Evolutionary conservation across 2,329 filamentous ascomycete genomes (phyloP).

Genomic region (Neonectria ditissima): DNA sequence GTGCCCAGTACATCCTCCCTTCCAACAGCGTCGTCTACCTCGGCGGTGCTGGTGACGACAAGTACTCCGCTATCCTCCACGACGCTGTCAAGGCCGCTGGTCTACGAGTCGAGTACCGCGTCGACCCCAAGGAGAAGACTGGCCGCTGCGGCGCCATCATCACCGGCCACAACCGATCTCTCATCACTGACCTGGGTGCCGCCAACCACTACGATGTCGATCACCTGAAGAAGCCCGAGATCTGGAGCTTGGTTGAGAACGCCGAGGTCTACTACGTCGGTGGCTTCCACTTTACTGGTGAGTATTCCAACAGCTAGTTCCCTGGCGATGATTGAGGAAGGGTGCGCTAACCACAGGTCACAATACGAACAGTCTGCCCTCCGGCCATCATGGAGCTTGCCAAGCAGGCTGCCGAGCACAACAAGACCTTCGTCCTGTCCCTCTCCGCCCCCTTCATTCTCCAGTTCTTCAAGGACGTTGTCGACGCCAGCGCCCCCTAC

Average conservation of each 20-base stretch:
- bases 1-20: conserved; percentile 94
- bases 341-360: conserved; percentile 21
- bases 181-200: conserved; percentile 94
- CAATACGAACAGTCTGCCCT: conserved; percentile 79
- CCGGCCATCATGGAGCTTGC: conserved; percentile 90
- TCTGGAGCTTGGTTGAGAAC: conserved; percentile 92
- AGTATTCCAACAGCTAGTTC: conserved; percentile 21
- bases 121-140: conserved; percentile 85
- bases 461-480: conserved; percentile 96
- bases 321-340: background rate
- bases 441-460: conserved; percentile 96
- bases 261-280: conserved; percentile 93
- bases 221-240: conserved; percentile 89
- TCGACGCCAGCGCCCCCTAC: conserved; percentile 88
- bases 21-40: conserved; percentile 92
- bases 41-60: conserved; percentile 94
- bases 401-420: conserved; percentile 86
- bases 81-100: conserved; percentile 89
- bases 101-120: conserved; percentile 92
- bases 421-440: conserved; percentile 94
- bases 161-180: conserved; percentile 93
- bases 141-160: conserved; percentile 97
- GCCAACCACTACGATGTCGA: conserved; percentile 98
- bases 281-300: conserved; percentile 91
- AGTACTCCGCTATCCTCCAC: conserved; percentile 89